Conservation (phyloP, 2,329 filamentous ascomycete genomes). For the Fusarium transvaalense region DNA sequence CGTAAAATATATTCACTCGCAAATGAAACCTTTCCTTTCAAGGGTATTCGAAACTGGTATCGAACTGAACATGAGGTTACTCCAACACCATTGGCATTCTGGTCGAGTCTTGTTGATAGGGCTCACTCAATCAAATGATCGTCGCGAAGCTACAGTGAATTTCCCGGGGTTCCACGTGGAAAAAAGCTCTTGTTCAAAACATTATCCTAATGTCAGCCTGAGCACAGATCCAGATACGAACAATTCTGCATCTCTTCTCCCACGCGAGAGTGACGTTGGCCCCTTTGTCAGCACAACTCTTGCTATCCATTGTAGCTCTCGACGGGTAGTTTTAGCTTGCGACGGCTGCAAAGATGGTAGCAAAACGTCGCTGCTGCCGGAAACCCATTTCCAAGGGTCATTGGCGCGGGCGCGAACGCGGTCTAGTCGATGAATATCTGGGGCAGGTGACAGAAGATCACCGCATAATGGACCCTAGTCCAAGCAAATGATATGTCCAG, state of each 20-base stretch:
- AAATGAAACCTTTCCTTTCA: background rate
- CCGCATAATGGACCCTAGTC: background rate
- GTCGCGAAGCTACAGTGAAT: background rate
- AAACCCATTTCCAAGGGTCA: background rate
- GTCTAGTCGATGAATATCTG: background rate
- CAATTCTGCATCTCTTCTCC: conserved; percentile 10
- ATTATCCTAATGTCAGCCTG: background rate
- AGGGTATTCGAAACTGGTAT: background rate
- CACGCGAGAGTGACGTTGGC: conserved; percentile 8
- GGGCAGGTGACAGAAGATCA: conserved; percentile 6
- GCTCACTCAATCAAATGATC: background rate
- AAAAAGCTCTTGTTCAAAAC: background rate
- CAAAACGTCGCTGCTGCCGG: too few relatives aligned
- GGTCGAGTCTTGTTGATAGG: background rate
- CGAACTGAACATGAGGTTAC: too few relatives aligned
- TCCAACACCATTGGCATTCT: too few relatives aligned
- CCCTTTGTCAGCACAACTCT: background rate
- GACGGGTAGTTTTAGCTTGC: background rate
- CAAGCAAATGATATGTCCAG: background rate
- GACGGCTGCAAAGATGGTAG: background rate
- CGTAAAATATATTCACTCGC: too few relatives aligned
- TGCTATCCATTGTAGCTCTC: background rate
- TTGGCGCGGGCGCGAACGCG: background rate
- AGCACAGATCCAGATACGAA: conserved; percentile 1
- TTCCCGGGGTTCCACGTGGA: conserved; percentile 18